Conservation (phyloP, 805 yeast genomes). For the Ogataea neopini region DNA sequence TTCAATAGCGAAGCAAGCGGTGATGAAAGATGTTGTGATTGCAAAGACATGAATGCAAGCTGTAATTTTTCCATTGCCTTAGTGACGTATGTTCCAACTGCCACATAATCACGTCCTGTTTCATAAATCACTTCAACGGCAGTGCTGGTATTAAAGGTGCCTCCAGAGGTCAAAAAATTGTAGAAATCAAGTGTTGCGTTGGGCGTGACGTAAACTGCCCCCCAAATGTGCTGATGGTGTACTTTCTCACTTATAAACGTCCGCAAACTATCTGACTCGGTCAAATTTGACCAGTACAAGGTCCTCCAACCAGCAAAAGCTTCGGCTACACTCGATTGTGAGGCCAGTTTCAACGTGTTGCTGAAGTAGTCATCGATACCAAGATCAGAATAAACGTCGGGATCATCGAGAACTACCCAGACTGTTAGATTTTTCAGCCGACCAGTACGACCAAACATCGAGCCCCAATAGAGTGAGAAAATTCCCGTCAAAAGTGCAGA, state of each 20-base stretch:
- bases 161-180: conserved; percentile 35
- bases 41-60: conserved; percentile 22
- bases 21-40: conserved; percentile 13
- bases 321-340: conserved; percentile 18
- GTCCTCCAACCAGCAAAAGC: conserved; percentile 20
- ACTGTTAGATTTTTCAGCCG: conserved; percentile 35
- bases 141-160: conserved; percentile 26
- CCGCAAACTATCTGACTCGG: conserved; percentile 32
- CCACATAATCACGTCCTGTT: conserved; percentile 58
- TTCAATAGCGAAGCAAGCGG: conserved; percentile 11
- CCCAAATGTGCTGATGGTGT: conserved; percentile 60
- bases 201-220: conserved; percentile 51
- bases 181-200: conserved; percentile 48
- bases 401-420: conserved; percentile 34
- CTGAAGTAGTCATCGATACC: conserved; percentile 36
- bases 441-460: conserved; percentile 33
- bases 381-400: conserved; percentile 6
- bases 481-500: conserved; percentile 37
- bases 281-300: conserved; percentile 33
- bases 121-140: conserved; percentile 50
- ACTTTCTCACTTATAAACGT: conserved; percentile 45
- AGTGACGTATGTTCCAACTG: conserved; percentile 44
- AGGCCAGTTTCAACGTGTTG: conserved; percentile 24
- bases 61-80: conserved; percentile 42
- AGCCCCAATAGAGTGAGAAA: conserved; percentile 46